A percentile compares a stretch with the other conserved stretches of the same genome.
Evolutionary conservation across 257 asterid genomes (phyloP).

Genomic region (Solanum corneliomulleri): DNA sequence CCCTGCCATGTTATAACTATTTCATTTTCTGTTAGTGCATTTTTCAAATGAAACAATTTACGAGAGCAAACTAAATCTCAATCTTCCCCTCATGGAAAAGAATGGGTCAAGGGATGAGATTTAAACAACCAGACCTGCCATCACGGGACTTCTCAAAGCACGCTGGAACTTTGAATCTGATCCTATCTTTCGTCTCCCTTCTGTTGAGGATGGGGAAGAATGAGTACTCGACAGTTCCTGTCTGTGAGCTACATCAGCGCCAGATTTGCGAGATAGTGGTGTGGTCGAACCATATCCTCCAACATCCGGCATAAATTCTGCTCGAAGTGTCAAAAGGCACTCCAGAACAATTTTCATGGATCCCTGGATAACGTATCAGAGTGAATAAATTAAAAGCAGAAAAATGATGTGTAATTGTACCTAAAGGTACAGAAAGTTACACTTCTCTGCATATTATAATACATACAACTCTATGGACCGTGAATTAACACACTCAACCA

Average conservation of each 20-base stretch:
- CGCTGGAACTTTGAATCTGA: constrained; percentile 32
- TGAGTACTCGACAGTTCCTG: constrained; percentile 20
- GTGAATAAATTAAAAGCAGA: neutral
- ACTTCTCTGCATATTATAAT: neutral
- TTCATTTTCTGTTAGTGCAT: neutral
- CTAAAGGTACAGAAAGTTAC: neutral
- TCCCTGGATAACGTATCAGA: constrained; percentile 34
- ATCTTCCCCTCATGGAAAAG: neutral
- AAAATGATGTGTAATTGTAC: neutral
- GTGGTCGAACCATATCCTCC: constrained; percentile 15
- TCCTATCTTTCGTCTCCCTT: constrained; percentile 26
- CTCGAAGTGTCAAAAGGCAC: constrained; percentile 56
- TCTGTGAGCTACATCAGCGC: constrained; percentile 18
- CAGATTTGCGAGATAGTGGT: neutral
- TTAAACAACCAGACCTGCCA: constrained; percentile 29
- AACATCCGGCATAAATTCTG: constrained; percentile 31
- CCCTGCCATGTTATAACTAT: neutral
- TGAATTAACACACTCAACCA: neutral
- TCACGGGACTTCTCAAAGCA: constrained; percentile 31
- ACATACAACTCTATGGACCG: neutral
- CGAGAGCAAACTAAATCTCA: neutral
- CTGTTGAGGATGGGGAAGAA: constrained; percentile 44
- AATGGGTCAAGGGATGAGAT: neutral
- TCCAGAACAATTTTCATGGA: constrained; percentile 63
- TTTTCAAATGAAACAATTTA: neutral